Percentiles rank a stretch among this genome's conserved stretches.
Evolutionary conservation across 306 rosid genomes (phyloP).

Genomic region (Vicia sativa): DNA sequence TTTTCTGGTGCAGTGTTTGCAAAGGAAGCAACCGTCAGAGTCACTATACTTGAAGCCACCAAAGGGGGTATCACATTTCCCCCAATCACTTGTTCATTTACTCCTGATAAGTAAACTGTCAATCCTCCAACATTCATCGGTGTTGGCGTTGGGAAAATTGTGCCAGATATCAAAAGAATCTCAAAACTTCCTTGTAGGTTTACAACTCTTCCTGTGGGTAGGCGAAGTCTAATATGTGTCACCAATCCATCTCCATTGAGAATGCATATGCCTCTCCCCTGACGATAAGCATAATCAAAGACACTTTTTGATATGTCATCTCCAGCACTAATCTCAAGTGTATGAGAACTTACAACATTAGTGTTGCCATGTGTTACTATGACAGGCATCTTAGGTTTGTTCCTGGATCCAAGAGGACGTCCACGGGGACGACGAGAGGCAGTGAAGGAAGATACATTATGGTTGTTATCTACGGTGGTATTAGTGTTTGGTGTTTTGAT

Average conservation of each 20-base stretch:
- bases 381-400: conserved; percentile 62
- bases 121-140: conserved; percentile 51
- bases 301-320: conserved; percentile 52
- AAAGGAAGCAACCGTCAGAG: conserved; percentile 62
- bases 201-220: conserved; percentile 48
- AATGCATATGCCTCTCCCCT: conserved; percentile 54
- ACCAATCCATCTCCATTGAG: conserved; percentile 62
- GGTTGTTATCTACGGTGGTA: not conserved
- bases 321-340: conserved; percentile 57
- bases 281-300: conserved; percentile 48
- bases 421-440: conserved; percentile 48
- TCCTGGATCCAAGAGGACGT: conserved; percentile 63
- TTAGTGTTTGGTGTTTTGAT: not conserved
- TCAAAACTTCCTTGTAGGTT: conserved; percentile 61
- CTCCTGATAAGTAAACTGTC: conserved; percentile 58
- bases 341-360: conserved; percentile 51
- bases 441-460: not conserved
- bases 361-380: conserved; percentile 52
- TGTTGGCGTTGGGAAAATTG: conserved; percentile 63
- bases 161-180: conserved; percentile 58
- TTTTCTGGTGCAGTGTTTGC: conserved; percentile 53
- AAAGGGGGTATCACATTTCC: conserved; percentile 59
- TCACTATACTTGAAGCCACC: conserved; percentile 54
- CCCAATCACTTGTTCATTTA: conserved; percentile 67
- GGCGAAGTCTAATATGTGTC: conserved; percentile 51